A percentile compares a stretch with the other conserved stretches of the same genome.
Evolutionary conservation across 805 yeast species (phyloP).

Genomic region (Candida maesae): DNA sequence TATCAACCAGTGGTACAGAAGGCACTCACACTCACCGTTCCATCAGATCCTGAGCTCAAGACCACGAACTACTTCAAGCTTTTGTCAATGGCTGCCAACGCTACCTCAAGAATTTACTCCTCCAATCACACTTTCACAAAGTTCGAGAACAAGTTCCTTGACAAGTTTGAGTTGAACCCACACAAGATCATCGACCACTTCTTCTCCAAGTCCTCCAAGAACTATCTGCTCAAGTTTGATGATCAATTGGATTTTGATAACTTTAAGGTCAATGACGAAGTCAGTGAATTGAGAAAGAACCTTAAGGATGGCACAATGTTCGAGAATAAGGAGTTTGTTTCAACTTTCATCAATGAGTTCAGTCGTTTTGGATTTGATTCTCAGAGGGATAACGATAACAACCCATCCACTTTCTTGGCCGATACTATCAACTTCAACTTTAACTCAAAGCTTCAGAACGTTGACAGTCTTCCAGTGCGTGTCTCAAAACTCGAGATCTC

Average conservation of each 20-base stretch:
- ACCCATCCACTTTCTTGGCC: slow-evolving; percentile 23
- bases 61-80: slow-evolving; percentile 31
- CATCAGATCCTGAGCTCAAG: slow-evolving; percentile 21
- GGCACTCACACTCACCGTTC: slow-evolving; percentile 34
- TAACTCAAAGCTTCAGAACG: slow-evolving; percentile 23
- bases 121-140: slow-evolving; percentile 34
- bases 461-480: slow-evolving; percentile 28
- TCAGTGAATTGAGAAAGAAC: slow-evolving; percentile 23
- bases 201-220: slow-evolving; percentile 34
- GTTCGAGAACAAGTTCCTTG: slow-evolving; percentile 37
- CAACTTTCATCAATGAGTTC: slow-evolving; percentile 27
- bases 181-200: slow-evolving; percentile 31
- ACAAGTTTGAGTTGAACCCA: slow-evolving; percentile 38
- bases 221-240: slow-evolving; percentile 32
- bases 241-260: slow-evolving; percentile 28
- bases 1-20: slow-evolving; percentile 32
- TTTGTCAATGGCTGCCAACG: slow-evolving; percentile 34
- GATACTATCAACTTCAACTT: slow-evolving; percentile 30
- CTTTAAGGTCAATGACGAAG: slow-evolving; percentile 26
- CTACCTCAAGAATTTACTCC: slow-evolving; percentile 31
- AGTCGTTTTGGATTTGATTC: slow-evolving; percentile 26
- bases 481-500: slow-evolving; percentile 35
- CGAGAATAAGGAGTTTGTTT: slow-evolving; percentile 24
- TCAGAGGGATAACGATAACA: slow-evolving; percentile 16
- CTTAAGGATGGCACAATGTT: slow-evolving; percentile 23